Conservation (phyloP, 139 green algal species). For the Ettlia oleoabundans region DNA sequence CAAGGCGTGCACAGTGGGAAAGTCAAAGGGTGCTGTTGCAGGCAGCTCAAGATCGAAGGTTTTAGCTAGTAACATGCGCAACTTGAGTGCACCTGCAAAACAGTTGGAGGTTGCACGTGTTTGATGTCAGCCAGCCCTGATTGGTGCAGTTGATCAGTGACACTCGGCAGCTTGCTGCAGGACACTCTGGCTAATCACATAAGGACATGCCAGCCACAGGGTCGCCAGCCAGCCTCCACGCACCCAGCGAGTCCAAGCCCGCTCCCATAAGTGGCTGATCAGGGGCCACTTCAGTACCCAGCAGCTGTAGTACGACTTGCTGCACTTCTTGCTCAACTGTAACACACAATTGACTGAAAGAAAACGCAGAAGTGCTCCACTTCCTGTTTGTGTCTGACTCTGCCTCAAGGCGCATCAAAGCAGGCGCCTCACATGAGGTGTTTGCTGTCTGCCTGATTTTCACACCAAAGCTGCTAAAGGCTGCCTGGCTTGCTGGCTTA, state of each 20-base stretch:
- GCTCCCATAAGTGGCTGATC: slow-evolving; percentile 1
- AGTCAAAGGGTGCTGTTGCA: background rate
- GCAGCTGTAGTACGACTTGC: background rate
- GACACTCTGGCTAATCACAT: background rate
- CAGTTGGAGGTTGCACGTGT: background rate
- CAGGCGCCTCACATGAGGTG: too few species aligned
- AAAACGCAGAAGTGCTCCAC: too few species aligned
- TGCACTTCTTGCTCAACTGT: background rate
- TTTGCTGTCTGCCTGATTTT: too few species aligned
- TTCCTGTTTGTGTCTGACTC: too few species aligned
- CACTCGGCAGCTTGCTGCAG: background rate
- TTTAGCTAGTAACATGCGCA: background rate
- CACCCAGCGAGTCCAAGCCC: background rate
- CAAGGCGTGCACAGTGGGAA: background rate
- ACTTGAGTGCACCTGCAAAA: background rate
- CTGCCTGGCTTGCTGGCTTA: too few species aligned
- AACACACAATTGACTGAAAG: too few species aligned
- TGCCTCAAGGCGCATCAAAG: too few species aligned
- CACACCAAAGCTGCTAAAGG: too few species aligned
- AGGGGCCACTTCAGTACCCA: background rate
- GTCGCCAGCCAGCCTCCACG: too few species aligned
- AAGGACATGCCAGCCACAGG: too few species aligned
- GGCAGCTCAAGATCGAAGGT: background rate
- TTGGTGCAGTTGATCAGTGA: background rate
- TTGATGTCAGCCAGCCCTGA: background rate